Evolutionary conservation across 2,329 filamentous ascomycete genomes (phyloP).

Genomic region (Didymella segeticola): DNA sequence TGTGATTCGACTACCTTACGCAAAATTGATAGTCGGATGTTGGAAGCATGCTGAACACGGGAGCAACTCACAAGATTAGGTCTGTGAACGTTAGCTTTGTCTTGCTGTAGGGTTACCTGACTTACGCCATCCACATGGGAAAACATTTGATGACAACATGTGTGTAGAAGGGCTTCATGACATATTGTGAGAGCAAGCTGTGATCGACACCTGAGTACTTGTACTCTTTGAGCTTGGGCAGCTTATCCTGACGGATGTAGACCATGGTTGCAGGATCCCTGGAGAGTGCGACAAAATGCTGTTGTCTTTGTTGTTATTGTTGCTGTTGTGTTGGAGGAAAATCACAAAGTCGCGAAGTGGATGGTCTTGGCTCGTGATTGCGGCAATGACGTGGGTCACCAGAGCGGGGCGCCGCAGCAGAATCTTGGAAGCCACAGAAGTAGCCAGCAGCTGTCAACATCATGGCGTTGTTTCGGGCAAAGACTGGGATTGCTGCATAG

Average conservation of each 20-base stretch:
- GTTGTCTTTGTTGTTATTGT: constrained; percentile 16
- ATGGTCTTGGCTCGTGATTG: constrained; percentile 35
- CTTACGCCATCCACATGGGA: constrained; percentile 89
- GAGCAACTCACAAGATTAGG: constrained; percentile 46
- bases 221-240: constrained; percentile 89
- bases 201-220: constrained; percentile 94
- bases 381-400: constrained; percentile 40
- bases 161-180: constrained; percentile 97
- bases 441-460: constrained; percentile 2
- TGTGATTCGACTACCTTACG: neutral
- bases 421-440: constrained; percentile 11
- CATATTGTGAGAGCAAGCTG: constrained; percentile 87
- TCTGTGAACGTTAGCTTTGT: constrained; percentile 36
- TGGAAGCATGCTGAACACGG: neutral
- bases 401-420: constrained; percentile 6
- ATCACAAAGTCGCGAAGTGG: constrained; percentile 18
- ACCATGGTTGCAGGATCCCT: constrained; percentile 67
- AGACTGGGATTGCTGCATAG: neutral
- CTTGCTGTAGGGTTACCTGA: constrained; percentile 25
- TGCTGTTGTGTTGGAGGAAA: constrained; percentile 17
- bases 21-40: neutral
- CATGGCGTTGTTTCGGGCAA: neutral
- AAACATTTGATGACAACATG: constrained; percentile 94
- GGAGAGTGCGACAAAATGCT: constrained; percentile 2
- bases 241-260: constrained; percentile 90